These are phyloP conservation scores for Bidens hawaiensis DNA, from an alignment of 140 eudicot species.

Conservation along the genomic window DNA sequence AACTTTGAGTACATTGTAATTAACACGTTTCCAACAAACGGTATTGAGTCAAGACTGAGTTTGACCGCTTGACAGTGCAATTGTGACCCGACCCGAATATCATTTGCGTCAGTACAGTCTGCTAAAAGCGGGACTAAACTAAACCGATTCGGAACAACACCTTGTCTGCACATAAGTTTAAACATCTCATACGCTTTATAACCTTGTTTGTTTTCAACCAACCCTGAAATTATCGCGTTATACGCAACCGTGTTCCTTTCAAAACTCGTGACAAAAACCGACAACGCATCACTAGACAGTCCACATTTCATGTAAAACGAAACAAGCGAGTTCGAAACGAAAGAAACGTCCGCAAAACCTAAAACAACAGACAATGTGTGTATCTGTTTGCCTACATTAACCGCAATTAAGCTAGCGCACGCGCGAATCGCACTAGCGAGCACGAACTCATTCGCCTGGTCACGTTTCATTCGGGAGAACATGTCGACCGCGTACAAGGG, in stretches of 20 bases:
- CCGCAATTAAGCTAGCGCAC: slow-evolving; percentile 40
- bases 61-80: slow-evolving; percentile 57
- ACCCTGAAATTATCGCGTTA: slow-evolving; percentile 54
- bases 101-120: slow-evolving; percentile 24
- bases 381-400: slow-evolving; percentile 43
- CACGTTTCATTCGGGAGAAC: slow-evolving; percentile 33
- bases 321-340: slow-evolving; percentile 61
- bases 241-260: slow-evolving; percentile 44
- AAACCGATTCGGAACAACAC: slow-evolving; percentile 61
- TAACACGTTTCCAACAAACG: slow-evolving; percentile 67
- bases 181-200: slow-evolving; percentile 47
- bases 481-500: slow-evolving; percentile 36
- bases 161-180: slow-evolving; percentile 43
- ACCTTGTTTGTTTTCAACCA: slow-evolving; percentile 45
- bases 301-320: slow-evolving; percentile 74
- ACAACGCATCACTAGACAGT: slow-evolving; percentile 44
- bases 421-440: slow-evolving; percentile 67
- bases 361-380: slow-evolving; percentile 42
- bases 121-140: slow-evolving; percentile 51
- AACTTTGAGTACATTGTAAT: slow-evolving; percentile 61
- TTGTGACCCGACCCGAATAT: slow-evolving; percentile 38
- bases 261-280: slow-evolving; percentile 21
- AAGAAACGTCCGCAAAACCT: slow-evolving; percentile 36
- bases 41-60: slow-evolving; percentile 49
- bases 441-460: slow-evolving; percentile 51